Conservation (phyloP, 805 yeast genomes). For the Blastobotrys attinorum region DNA sequence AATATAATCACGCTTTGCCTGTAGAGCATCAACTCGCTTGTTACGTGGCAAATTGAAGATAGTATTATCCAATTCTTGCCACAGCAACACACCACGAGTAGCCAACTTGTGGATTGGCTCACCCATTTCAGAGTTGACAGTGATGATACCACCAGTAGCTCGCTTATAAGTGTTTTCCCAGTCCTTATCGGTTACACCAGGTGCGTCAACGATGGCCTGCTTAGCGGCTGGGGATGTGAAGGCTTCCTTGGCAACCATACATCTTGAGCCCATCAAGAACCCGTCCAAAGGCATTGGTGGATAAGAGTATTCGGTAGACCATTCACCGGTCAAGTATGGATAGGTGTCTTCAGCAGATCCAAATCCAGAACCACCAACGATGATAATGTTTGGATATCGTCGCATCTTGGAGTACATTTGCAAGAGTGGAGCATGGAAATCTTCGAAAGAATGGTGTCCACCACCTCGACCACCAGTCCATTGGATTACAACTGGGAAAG, state of each 20-base stretch:
- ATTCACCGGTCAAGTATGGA: constrained; percentile 94
- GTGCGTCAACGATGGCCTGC: constrained; percentile 77
- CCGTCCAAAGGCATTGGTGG: constrained; percentile 99
- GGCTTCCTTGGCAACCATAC: constrained; percentile 96
- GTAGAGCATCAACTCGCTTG: constrained; percentile 66
- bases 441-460: constrained; percentile 99
- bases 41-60: constrained; percentile 88
- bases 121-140: constrained; percentile 98
- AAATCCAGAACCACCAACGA: constrained; percentile 97
- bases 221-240: constrained; percentile 91
- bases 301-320: constrained; percentile 82
- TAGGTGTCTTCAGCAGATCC: constrained; percentile 96
- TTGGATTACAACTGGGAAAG: constrained; percentile 93
- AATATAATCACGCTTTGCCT: constrained; percentile 77
- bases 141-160: constrained; percentile 94
- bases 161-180: constrained; percentile 95
- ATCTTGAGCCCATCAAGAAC: constrained; percentile 90
- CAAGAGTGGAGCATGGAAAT: constrained; percentile 94
- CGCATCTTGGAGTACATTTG: constrained; percentile 95
- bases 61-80: constrained; percentile 96
- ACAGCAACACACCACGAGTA: constrained; percentile 92
- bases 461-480: constrained; percentile 99
- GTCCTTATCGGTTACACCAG: constrained; percentile 80
- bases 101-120: constrained; percentile 99
- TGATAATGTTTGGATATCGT: constrained; percentile 78